A percentile compares a stretch with the other conserved stretches of the same genome.
Conservation (phyloP, 306 rosid species). For the Sechiopsis laciniata region DNA sequence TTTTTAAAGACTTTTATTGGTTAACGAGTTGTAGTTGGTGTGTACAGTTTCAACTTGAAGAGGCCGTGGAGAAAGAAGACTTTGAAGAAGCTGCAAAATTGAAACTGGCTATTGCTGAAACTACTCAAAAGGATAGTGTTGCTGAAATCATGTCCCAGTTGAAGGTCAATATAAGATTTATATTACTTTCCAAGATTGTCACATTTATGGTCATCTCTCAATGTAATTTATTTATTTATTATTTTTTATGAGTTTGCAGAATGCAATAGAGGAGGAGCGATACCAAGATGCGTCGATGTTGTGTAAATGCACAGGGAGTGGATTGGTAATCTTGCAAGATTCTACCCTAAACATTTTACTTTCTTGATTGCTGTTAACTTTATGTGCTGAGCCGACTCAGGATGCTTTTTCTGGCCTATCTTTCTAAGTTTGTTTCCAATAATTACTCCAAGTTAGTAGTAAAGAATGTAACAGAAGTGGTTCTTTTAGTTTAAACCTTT, state of each 20-base stretch:
- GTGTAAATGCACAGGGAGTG: constrained; percentile 86
- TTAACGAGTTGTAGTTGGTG: not conserved
- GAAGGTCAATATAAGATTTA: constrained; percentile 46
- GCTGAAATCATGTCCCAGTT: constrained; percentile 73
- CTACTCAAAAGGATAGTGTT: constrained; percentile 77
- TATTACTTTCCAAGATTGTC: not conserved
- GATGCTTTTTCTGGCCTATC: not conserved
- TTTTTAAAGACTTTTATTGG: not conserved
- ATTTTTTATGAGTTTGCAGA: constrained; percentile 36
- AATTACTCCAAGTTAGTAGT: not conserved
- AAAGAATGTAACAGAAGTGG: not conserved
- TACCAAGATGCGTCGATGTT: constrained; percentile 85
- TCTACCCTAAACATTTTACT: not conserved
- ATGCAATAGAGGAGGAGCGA: constrained; percentile 80
- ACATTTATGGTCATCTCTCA: not conserved
- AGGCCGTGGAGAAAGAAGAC: constrained; percentile 89
- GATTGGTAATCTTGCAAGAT: constrained; percentile 56
- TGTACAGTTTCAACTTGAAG: constrained; percentile 90
- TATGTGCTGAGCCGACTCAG: constrained; percentile 14
- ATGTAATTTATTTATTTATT: not conserved
- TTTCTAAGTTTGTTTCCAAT: not conserved
- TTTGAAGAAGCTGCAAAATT: constrained; percentile 77
- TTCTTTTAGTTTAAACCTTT: too few species aligned
- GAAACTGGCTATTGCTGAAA: constrained; percentile 64
- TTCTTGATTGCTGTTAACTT: not conserved